These are phyloP conservation scores for Phytopythium cucurbitacearum DNA, from an alignment of 352 stramenopile genomes.

Conservation along the genomic window DNA sequence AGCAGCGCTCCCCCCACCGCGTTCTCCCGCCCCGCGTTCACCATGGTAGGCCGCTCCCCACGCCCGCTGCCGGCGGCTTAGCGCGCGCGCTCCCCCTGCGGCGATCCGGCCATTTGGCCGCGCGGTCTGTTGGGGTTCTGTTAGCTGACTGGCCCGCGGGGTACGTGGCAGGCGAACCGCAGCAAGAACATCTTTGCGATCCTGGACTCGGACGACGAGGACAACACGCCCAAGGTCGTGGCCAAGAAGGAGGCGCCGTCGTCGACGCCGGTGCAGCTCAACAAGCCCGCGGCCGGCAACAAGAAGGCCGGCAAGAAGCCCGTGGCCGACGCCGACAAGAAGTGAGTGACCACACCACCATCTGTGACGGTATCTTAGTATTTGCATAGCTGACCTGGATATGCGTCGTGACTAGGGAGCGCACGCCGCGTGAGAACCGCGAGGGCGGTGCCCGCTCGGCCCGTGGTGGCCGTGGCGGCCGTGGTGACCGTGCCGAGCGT, in stretches of 20 bases:
- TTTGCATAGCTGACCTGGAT: not conserved
- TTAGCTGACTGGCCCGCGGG: not conserved
- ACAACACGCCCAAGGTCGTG: constrained; percentile 52
- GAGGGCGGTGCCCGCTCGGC: constrained; percentile 36
- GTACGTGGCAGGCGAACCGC: constrained; percentile 29
- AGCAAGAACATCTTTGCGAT: constrained; percentile 68
- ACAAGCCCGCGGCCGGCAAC: constrained; percentile 83
- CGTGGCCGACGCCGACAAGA: constrained; percentile 45
- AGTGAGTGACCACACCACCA: constrained; percentile 18
- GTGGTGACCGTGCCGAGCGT: constrained; percentile 31
- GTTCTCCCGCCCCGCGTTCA: constrained; percentile 15
- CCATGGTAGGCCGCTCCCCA: constrained; percentile 29
- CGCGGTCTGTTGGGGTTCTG: not conserved
- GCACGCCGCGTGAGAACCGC: constrained; percentile 45
- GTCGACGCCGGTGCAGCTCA: constrained; percentile 58
- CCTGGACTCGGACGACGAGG: constrained; percentile 78
- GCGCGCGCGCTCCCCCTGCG: not conserved
- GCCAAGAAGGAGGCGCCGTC: constrained; percentile 50
- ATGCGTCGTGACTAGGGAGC: constrained; percentile 9
- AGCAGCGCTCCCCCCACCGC: constrained; percentile 28
- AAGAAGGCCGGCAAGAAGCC: constrained; percentile 75
- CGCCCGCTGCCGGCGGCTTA: not conserved
- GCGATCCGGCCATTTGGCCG: too few relatives aligned
- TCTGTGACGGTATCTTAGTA: not conserved
- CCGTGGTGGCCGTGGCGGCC: constrained; percentile 38